Base-by-base conservation (phyloP, 1,284 basidiomycete species). In the Sporisorium exsertum region DNA sequence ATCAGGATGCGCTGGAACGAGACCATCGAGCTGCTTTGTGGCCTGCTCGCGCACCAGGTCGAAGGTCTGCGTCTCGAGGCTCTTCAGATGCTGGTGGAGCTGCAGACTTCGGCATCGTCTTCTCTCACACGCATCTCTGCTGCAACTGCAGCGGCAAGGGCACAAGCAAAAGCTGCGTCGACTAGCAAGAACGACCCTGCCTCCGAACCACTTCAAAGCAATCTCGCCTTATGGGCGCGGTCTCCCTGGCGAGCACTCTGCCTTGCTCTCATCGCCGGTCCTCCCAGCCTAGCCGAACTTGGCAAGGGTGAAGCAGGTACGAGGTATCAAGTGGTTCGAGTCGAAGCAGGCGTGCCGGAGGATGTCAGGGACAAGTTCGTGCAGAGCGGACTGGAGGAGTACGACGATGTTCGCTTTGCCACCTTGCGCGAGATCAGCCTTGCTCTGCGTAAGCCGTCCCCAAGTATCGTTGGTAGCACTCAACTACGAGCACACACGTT, bases 341-440 rank as follows among this genome's bases (percentile, higher is more conserved):
- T 58, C 43, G 62, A 61, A 12, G 16, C 69, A 1, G 62, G 61
- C 9, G 66, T 84, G 0, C 47, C 51, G 2, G 66, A 75, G n/a
- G 84, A 85, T 32, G 66, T 85, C 13, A 43, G 78, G 4, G 71
- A 50, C 15, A 66, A 65, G 27, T 80, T 85, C 12, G 72, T 76
- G 8, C 73, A 82, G 15, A 77, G 72, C 29, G 80, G 75, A 3
- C 49, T 84, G 43, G 75, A 85, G 26, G 67, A 80, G 52, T 84
- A 95, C 84, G 93, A 95, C 74, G 84, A 85, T 84, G 88, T 98
- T 27, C 91, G 95, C 64, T 97, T 93, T 91, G 94, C 93, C 86
- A 97, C 97, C 87, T 89, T 97, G 67, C 90, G 92, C 42, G 94
- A 97, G 81, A 88, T 92, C 29, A 90, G 72, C 22, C 55, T 62